Percentiles rank a stretch among this genome's conserved stretches.
Conservation (phyloP, 768 basidiomycete genomes). For the Leccinum subgranulosum region DNA sequence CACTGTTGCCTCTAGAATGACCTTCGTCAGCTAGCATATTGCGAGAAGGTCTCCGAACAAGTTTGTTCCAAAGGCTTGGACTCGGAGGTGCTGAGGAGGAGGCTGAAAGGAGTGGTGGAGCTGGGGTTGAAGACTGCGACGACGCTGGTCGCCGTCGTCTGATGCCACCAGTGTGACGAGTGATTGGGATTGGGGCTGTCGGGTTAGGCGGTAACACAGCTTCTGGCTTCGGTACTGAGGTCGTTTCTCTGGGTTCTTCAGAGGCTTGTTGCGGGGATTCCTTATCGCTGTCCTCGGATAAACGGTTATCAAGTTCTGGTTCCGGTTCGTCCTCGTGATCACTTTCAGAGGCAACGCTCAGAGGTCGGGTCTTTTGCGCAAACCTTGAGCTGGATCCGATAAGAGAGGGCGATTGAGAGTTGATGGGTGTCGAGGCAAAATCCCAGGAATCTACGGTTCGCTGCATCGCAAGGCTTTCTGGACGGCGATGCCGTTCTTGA, state of each 20-base stretch:
- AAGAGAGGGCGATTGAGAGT: constrained; percentile 30
- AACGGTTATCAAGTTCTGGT: neutral
- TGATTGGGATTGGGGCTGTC: constrained; percentile 7
- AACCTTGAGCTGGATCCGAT: constrained; percentile 4
- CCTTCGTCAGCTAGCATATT: constrained; percentile 11
- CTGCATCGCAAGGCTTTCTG: constrained; percentile 35
- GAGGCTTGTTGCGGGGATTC: neutral
- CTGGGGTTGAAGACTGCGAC: neutral
- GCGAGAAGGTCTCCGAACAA: constrained; percentile 19
- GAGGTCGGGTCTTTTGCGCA: neutral
- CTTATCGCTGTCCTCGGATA: constrained; percentile 2
- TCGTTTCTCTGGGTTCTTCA: neutral
- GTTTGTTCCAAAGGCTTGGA: constrained; percentile 24
- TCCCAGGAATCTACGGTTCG: constrained; percentile 80
- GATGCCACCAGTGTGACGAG: neutral
- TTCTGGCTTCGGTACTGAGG: neutral
- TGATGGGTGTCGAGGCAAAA: constrained; percentile 49
- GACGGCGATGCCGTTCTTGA: constrained; percentile 60
- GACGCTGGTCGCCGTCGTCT: constrained; percentile 1
- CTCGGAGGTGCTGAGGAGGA: constrained; percentile 9
- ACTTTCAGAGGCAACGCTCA: constrained; percentile 5
- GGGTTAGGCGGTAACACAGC: neutral
- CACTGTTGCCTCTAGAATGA: constrained; percentile 8
- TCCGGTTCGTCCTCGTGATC: constrained; percentile 4
- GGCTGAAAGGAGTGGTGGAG: neutral